Conservation (phyloP, 176 grass and related monocot species). For the Puccinellia tenuiflora region DNA sequence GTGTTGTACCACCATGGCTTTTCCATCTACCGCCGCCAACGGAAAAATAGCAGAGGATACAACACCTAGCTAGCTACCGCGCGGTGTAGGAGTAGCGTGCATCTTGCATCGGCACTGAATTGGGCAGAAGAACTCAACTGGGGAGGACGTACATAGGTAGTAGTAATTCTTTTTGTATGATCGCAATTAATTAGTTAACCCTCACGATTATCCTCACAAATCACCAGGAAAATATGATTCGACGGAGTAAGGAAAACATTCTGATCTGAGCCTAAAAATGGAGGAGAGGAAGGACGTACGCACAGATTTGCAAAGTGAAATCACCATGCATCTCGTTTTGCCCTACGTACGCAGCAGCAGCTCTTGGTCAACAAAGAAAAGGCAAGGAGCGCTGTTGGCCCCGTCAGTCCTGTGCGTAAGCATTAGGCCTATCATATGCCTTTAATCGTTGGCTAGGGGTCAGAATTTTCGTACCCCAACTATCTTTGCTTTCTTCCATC, state of each 20-base stretch:
- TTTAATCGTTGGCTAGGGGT: slow-evolving; percentile 5
- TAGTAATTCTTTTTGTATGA: too few relatives aligned
- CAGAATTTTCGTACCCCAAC: slow-evolving; percentile 19
- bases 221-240: too few relatives aligned
- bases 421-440: neutral
- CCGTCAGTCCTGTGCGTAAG: neutral
- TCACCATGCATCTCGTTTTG: neutral
- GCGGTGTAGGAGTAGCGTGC: too few relatives aligned
- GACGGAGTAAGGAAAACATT: too few relatives aligned
- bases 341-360: neutral
- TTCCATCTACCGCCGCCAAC: neutral
- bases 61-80: too few relatives aligned
- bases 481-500: neutral
- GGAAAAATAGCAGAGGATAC: neutral
- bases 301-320: neutral
- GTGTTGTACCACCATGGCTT: neutral
- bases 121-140: too few relatives aligned
- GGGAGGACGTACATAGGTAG: too few relatives aligned
- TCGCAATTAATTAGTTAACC: too few relatives aligned
- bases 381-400: neutral
- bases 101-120: too few relatives aligned
- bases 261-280: neutral
- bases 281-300: neutral
- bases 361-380: slow-evolving; percentile 22
- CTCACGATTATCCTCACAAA: too few relatives aligned